phyloP scores from a whole-genome alignment of 495 filamentous ascomycete species.

The Hypoxylon lenormandii region DNA sequence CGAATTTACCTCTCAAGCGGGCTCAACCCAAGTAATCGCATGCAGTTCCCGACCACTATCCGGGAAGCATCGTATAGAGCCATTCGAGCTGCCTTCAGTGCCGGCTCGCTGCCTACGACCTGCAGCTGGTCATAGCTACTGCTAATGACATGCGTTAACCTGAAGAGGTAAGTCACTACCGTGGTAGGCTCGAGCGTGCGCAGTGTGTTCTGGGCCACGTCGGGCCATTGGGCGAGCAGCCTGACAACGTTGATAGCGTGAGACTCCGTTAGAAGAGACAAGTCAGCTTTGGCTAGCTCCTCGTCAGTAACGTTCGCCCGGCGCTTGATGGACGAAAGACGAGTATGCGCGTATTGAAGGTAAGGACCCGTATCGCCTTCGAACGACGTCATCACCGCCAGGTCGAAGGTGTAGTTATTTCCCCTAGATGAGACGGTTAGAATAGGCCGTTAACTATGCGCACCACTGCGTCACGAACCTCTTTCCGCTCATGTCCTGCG shows the following conservation, averaged over 20 bases:
- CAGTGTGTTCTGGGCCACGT: slow-evolving; percentile 71
- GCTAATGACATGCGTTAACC: slow-evolving; percentile 86
- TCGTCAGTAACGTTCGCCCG: slow-evolving; percentile 63
- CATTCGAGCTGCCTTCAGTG: slow-evolving; percentile 80
- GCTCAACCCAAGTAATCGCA: slow-evolving; percentile 81
- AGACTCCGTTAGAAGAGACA: slow-evolving; percentile 68
- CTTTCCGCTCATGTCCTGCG: slow-evolving; percentile 75
- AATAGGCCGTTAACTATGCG: slow-evolving; percentile 5
- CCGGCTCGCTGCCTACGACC: slow-evolving; percentile 78
- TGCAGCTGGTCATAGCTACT: slow-evolving; percentile 84
- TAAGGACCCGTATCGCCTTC: slow-evolving; percentile 78
- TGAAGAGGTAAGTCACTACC: slow-evolving; percentile 84
- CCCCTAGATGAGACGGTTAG: slow-evolving; percentile 54
- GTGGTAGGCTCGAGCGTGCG: slow-evolving; percentile 74
- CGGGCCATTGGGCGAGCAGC: slow-evolving; percentile 72
- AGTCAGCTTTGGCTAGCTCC: slow-evolving; percentile 68
- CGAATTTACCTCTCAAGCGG: slow-evolving; percentile 73
- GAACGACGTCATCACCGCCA: slow-evolving; percentile 75
- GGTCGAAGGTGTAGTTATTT: slow-evolving; percentile 73
- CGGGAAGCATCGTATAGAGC: slow-evolving; percentile 83
- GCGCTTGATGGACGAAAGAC: slow-evolving; percentile 71
- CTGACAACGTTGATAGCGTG: slow-evolving; percentile 72
- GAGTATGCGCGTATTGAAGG: slow-evolving; percentile 75
- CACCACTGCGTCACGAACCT: slow-evolving; percentile 54
- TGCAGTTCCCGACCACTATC: slow-evolving; percentile 83